Conservation (phyloP, 2,329 filamentous ascomycete genomes). For the Clarireedia monteithiana region DNA sequence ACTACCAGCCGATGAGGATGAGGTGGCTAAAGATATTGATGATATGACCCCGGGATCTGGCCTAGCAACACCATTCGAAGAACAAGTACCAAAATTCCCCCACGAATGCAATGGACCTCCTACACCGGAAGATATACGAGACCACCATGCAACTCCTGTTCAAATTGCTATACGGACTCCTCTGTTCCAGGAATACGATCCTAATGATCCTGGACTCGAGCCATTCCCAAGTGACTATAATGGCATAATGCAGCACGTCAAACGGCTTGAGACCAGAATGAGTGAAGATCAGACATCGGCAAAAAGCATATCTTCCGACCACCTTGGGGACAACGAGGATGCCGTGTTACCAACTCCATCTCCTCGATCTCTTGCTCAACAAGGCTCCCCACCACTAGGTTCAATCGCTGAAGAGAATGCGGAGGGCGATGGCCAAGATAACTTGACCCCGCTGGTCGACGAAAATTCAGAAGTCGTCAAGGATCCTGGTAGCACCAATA, state of each 20-base stretch:
- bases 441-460: constrained; percentile 3
- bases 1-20: not conserved
- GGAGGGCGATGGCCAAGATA: constrained; percentile 10
- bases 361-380: constrained; percentile 10
- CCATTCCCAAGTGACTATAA: constrained; percentile 24
- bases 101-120: constrained; percentile 21
- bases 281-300: constrained; percentile 17
- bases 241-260: constrained; percentile 20
- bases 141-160: not conserved
- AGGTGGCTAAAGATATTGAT: not conserved
- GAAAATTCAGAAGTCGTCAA: not conserved
- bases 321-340: constrained; percentile 11
- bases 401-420: constrained; percentile 22
- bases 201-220: constrained; percentile 24
- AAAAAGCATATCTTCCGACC: constrained; percentile 16
- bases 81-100: constrained; percentile 25
- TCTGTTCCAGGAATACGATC: constrained; percentile 15
- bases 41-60: not conserved
- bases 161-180: not conserved
- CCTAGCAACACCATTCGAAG: constrained; percentile 17
- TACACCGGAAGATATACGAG: constrained; percentile 10
- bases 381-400: constrained; percentile 19
- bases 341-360: constrained; percentile 9
- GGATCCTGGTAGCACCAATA: not conserved
- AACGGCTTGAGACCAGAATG: constrained; percentile 18